A percentile compares a stretch with the other conserved stretches of the same genome.
Evolutionary conservation across 305 asterid genomes (phyloP).

Genomic region (Salvia sclarea): DNA sequence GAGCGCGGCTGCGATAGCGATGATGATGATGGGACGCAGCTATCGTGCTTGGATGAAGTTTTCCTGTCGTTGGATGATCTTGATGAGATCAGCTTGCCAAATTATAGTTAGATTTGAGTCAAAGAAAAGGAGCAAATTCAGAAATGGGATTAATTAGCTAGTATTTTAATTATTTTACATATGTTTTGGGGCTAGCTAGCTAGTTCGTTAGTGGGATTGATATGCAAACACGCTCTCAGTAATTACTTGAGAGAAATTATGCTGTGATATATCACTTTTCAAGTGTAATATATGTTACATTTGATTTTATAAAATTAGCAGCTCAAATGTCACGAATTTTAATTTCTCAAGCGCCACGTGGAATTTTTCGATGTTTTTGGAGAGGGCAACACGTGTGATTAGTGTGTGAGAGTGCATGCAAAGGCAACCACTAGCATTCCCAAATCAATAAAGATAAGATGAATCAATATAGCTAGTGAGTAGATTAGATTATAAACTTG

Average conservation of each 20-base stretch:
- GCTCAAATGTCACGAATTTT: not conserved
- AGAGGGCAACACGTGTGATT: constrained; percentile 42
- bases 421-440: constrained; percentile 36
- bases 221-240: not conserved
- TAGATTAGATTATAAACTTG: no score
- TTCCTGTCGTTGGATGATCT: constrained; percentile 84
- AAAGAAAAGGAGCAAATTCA: no score
- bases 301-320: constrained; percentile 8
- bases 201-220: constrained; percentile 12
- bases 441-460: constrained; percentile 34
- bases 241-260: not conserved
- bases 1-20: constrained; percentile 46
- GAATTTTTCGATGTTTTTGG: not conserved
- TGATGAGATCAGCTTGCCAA: constrained; percentile 78
- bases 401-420: constrained; percentile 35
- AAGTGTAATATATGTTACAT: constrained; percentile 30
- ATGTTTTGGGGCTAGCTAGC: constrained; percentile 19
- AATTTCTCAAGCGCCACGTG: constrained; percentile 14
- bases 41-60: constrained; percentile 96
- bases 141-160: constrained; percentile 20
- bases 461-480: constrained; percentile 23
- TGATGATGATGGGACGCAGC: constrained; percentile 67
- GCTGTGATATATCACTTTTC: constrained; percentile 30
- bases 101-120: constrained; percentile 34
- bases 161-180: constrained; percentile 27